phyloP scores from a whole-genome alignment of 345 rosid species.

The Eucalyptus tenuipes region DNA sequence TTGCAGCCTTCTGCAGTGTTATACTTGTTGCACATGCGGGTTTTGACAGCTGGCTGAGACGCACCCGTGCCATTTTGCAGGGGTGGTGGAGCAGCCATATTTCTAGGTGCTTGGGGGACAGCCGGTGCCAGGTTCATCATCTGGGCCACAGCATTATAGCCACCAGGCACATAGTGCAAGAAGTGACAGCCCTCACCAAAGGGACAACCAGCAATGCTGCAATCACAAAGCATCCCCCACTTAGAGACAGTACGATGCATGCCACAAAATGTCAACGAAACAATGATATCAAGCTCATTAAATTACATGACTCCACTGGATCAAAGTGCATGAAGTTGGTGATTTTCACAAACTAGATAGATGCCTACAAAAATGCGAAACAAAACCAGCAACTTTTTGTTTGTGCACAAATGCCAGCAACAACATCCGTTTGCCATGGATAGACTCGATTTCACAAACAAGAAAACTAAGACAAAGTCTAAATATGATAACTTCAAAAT shows the following conservation, averaged over 20 bases:
- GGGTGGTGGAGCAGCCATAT: conserved; percentile 18
- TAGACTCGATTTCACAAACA: not conserved
- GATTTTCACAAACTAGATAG: not conserved
- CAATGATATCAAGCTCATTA: not conserved
- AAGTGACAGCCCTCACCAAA: conserved; percentile 92
- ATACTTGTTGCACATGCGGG: conserved; percentile 54
- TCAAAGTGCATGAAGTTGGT: not conserved
- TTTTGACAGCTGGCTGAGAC: conserved; percentile 20
- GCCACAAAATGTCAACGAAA: not conserved
- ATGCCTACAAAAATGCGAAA: not conserved
- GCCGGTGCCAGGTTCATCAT: conserved; percentile 51
- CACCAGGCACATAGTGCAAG: conserved; percentile 76
- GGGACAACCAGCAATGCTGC: conserved; percentile 86
- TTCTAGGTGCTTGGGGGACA: conserved; percentile 37
- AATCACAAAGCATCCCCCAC: not conserved
- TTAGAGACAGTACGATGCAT: not conserved
- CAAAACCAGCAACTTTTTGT: not conserved
- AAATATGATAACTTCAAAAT: not conserved
- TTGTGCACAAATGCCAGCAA: not conserved
- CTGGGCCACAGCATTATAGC: conserved; percentile 70
- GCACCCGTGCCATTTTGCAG: conserved; percentile 24
- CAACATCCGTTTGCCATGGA: not conserved
- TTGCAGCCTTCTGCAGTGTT: conserved; percentile 63
- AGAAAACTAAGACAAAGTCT: not conserved
- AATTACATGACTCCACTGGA: not conserved